Evolutionary conservation across 2,329 filamentous ascomycete species (phyloP).

Genomic region (Cordyceps militaris): DNA sequence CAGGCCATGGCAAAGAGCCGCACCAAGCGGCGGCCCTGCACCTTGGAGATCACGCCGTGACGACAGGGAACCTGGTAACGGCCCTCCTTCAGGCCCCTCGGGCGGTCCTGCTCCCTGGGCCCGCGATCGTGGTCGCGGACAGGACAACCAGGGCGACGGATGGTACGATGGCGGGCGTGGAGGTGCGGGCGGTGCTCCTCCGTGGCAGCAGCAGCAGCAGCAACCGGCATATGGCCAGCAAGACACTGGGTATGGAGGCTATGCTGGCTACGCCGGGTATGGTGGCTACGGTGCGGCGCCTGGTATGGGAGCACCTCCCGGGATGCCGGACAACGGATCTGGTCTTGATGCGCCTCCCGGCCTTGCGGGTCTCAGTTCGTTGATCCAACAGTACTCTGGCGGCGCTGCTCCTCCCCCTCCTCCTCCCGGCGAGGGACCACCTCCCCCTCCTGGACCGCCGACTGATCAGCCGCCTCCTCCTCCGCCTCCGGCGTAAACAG

Average conservation of each 20-base stretch:
- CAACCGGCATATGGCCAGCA: constrained; percentile 36
- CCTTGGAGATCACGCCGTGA: constrained; percentile 62
- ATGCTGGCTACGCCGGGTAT: constrained; percentile 45
- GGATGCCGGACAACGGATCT: constrained; percentile 34
- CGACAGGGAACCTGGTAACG: constrained; percentile 39
- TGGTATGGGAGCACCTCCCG: constrained; percentile 31
- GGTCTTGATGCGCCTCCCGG: constrained; percentile 48
- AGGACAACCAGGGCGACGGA: constrained; percentile 30
- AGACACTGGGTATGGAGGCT: constrained; percentile 48
- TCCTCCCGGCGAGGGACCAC: constrained; percentile 42
- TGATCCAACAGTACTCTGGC: constrained; percentile 60
- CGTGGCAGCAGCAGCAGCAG: constrained; percentile 43
- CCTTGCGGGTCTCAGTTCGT: constrained; percentile 52
- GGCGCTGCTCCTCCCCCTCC: constrained; percentile 47
- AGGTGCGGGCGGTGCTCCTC: constrained; percentile 18
- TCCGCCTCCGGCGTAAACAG: constrained; percentile 39
- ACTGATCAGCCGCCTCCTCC: constrained; percentile 54
- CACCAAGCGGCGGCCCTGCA: constrained; percentile 74
- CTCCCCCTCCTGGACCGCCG: constrained; percentile 50
- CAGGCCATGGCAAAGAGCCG: constrained; percentile 84
- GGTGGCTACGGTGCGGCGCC: constrained; percentile 36
- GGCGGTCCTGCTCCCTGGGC: constrained; percentile 52
- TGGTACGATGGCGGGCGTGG: constrained; percentile 22
- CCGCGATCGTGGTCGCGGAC: constrained; percentile 48
- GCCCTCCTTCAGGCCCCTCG: constrained; percentile 20